Evolutionary conservation across 169 alveolate species (phyloP).

Genomic region (Plasmodium fragile): DNA sequence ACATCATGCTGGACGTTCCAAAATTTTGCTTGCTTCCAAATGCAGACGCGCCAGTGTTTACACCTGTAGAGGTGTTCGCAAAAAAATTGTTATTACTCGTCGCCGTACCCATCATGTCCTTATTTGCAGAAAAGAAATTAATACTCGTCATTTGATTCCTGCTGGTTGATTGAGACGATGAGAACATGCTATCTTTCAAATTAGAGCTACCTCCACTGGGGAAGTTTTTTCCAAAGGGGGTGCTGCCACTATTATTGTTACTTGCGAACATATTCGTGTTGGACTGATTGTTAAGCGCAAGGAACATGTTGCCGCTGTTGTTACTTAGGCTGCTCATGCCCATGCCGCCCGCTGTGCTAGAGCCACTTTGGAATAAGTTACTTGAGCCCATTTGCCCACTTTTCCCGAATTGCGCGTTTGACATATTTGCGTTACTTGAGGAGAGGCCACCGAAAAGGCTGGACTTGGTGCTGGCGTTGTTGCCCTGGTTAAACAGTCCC

Average conservation of each 20-base stretch:
- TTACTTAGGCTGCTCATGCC: background rate
- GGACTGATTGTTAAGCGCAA: background rate
- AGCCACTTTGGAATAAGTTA: background rate
- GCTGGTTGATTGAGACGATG: background rate
- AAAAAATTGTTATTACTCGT: background rate
- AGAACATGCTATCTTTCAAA: slow-evolving; percentile 9
- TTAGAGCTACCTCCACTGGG: background rate
- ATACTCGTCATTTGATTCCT: slow-evolving; percentile 22
- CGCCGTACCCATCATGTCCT: background rate
- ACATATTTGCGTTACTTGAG: slow-evolving; percentile 20
- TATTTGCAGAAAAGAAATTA: slow-evolving; percentile 19
- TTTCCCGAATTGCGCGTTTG: background rate
- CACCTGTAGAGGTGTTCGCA: background rate
- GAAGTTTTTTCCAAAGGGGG: slow-evolving; percentile 3
- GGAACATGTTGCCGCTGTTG: slow-evolving; percentile 14
- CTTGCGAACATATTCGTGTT: slow-evolving; percentile 4
- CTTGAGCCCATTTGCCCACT: background rate
- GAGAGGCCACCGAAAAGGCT: background rate
- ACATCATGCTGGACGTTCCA: background rate
- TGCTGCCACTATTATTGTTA: slow-evolving; percentile 7
- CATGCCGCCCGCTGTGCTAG: background rate
- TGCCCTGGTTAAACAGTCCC: slow-evolving; percentile 13
- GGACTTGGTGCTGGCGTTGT: background rate
- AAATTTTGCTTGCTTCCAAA: background rate
- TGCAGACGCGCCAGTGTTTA: background rate